Conservation (phyloP, 306 rosid genomes). For the Adenanthera pavonina region DNA sequence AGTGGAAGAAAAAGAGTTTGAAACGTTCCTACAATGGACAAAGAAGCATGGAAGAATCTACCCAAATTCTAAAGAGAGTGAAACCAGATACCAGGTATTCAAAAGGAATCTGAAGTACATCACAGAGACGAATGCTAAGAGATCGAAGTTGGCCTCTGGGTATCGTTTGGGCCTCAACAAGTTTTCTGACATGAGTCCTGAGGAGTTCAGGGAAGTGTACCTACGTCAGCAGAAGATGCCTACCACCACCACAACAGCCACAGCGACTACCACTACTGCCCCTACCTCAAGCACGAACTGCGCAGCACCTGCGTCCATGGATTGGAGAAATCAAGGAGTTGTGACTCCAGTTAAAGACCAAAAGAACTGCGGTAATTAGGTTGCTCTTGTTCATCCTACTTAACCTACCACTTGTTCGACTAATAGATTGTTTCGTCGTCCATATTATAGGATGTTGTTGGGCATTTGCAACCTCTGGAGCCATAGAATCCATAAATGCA, state of each 20-base stretch:
- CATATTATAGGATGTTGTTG: conserved; percentile 56
- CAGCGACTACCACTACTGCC: no score
- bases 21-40: conserved; percentile 52
- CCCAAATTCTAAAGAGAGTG: conserved; percentile 46
- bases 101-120: conserved; percentile 53
- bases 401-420: no score
- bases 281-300: background rate
- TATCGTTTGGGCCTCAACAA: conserved; percentile 53
- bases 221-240: background rate
- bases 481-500: conserved; percentile 58
- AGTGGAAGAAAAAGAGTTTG: conserved; percentile 39
- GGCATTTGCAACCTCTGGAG: conserved; percentile 56
- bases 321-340: conserved; percentile 60
- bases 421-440: no score
- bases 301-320: conserved; percentile 42
- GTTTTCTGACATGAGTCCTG: conserved; percentile 57
- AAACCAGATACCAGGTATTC: conserved; percentile 49
- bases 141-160: background rate
- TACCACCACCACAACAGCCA: no score
- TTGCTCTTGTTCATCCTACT: background rate
- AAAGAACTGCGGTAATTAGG: conserved; percentile 37
- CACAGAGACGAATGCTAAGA: conserved; percentile 45
- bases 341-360: conserved; percentile 59
- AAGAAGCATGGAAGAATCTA: conserved; percentile 47
- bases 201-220: conserved; percentile 49